Evolutionary conservation across 108 stramenopile genomes (phyloP), one percentile per base, ranked within the genome.

Genomic region (Craspedostauros australis): DNA sequence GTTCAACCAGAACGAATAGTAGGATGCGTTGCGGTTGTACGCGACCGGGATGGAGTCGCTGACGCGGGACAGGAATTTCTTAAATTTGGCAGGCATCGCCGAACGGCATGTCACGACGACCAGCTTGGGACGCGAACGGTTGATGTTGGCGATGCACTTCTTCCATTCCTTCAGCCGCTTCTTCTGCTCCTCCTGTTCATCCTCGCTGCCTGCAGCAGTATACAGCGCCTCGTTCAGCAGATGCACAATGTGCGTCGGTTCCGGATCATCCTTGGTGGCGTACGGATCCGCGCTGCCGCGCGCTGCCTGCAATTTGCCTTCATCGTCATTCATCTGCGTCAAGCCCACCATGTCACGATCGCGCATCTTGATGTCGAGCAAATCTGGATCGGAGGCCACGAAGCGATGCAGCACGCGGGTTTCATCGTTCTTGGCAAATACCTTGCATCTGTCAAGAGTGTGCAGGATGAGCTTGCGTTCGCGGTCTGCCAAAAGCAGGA

Each of bases 241-340:
- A 33, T 83, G 66, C 24, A 75, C 77, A 48, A 86, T 55, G 22
- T 59, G 46, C 14, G 76, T 79, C 3, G 66, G 72, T 29, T 55
- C 63, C 29, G 72, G 41, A 30, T 68, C 53, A 11, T 46, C 49
- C 26, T 62, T 57, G 33, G 48, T 70, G 16, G 63, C 68, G 31
- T 75, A 68, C 1, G 70, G 73, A 45, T 80, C 73, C 36, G 69
- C 54, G 32, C 41, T 61, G n/a, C 66, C 66, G 6, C 66, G 39
- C 3, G 31, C 45, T 23, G 60, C 61, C 39, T 75, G 66, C 9
- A 72, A 53, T 53, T 86, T 79, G 45, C 79, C 79, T 57, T 85
- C 81, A 26, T 85, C 75, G 27, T 89, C 88, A 55, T 77, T 86
- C 63, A 86, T 82, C 44, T 79, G 85, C 4, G 91, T 89, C 49